Evolutionary conservation across 2,329 filamentous ascomycete genomes (phyloP), one percentile per base, ranked within the genome.

Genomic region (Diaporthe velutina): DNA sequence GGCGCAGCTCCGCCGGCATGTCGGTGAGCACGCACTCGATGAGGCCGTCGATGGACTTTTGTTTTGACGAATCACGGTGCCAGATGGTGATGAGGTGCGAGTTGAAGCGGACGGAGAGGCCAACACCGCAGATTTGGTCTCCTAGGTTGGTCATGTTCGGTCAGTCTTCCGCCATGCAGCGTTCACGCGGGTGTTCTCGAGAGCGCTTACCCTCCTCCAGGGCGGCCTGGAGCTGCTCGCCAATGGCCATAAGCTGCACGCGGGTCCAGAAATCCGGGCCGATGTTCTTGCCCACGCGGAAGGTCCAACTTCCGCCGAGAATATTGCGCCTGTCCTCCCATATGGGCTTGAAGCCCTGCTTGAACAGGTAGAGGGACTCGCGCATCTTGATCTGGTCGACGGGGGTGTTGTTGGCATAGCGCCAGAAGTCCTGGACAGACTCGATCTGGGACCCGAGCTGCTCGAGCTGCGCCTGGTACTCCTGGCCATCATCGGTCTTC

Each of bases 301-400:
- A 98, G 30, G 95, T 97, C 95, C 95, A 98, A 82, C 94, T 93
- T 67, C 96, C 96, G 70, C 96, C 96, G 76, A 92, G 89, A 75
- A 93, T 88, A 84, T 98, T 98, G 80, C 97, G 92, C 54, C 94
- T 91, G 82, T 98, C 96, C 85, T 95, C 94, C 93, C 93, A 95
- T 78, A 95, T 86, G 73, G 94, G 94, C 77, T 90, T 90, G 83
- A 95, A 94, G 48, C 93, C 93, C 76, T 91, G 88, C 83, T 95
- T 95, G 88, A 95, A 95, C 78, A 96, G 88, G 82, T 95, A 94
- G 77, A 95, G 90, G 60, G 91, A 93, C 84, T 95, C 93, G 80
- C 93, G 91, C 87, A 94, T 91, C 83, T 93, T 93, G 83, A 96
- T 92, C 82, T 92, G 90, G 74, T 93, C 90, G 80, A 95, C 92